Conservation (phyloP, 2,329 filamentous ascomycete species). For the Aspergillus cejpii region DNA sequence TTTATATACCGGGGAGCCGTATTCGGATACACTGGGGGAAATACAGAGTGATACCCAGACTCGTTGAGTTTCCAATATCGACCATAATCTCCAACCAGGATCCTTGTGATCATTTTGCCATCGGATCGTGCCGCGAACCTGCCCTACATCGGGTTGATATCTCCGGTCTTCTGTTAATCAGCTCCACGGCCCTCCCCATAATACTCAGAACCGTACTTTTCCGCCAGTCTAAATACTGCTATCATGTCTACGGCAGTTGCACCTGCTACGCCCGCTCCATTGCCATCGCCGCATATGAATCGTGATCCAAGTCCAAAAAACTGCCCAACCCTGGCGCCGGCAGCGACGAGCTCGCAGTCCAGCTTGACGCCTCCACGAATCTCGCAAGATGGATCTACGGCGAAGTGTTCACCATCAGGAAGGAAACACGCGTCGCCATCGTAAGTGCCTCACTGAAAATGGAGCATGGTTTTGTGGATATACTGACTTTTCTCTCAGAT, state of each 20-base stretch:
- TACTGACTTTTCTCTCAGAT: conserved; percentile 20
- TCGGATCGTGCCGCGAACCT: no score
- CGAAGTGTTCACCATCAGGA: conserved; percentile 32
- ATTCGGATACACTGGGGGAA: background rate
- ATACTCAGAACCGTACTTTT: background rate
- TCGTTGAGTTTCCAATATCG: background rate
- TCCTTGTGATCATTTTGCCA: no score
- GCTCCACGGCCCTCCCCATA: background rate
- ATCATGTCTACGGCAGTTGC: conserved; percentile 47
- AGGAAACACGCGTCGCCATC: conserved; percentile 39
- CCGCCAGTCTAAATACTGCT: no score
- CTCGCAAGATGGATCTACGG: conserved; percentile 30
- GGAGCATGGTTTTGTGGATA: background rate
- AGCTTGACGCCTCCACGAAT: conserved; percentile 31
- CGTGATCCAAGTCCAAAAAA: conserved; percentile 42
- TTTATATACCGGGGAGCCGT: background rate
- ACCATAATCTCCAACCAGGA: no score
- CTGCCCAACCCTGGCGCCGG: conserved; percentile 39
- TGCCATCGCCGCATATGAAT: conserved; percentile 40
- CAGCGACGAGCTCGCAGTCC: conserved; percentile 27
- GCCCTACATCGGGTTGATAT: no score
- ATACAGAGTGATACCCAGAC: background rate
- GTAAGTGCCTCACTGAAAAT: conserved; percentile 37
- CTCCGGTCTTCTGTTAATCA: background rate
- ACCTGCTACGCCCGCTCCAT: conserved; percentile 38